phyloP scores from a whole-genome alignment of 805 yeast genomes.

The Starmerella asiatica region DNA sequence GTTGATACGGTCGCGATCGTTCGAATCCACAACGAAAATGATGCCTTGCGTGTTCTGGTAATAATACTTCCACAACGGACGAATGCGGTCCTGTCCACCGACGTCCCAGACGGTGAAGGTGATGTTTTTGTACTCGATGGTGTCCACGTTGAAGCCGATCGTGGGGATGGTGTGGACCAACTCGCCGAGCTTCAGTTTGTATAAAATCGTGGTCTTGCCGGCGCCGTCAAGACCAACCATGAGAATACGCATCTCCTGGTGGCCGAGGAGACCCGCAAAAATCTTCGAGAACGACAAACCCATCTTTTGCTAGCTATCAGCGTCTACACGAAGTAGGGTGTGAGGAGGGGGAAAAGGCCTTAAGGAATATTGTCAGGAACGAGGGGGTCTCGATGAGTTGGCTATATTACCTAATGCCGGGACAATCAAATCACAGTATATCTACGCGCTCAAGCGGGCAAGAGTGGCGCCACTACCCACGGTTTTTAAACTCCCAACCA shows the following conservation, averaged over 20 bases:
- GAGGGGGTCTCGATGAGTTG: conserved; percentile 16
- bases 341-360: conserved; percentile 8
- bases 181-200: conserved; percentile 90
- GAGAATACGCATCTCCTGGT: conserved; percentile 94
- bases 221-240: conserved; percentile 99
- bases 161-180: conserved; percentile 94
- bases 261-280: conserved; percentile 90
- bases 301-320: conserved; percentile 34
- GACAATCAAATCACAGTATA: background rate
- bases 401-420: conserved; percentile 10
- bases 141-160: conserved; percentile 93
- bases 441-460: background rate
- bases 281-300: conserved; percentile 91
- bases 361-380: conserved; percentile 1
- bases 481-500: too few species aligned
- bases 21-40: conserved; percentile 93
- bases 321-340: conserved; percentile 9
- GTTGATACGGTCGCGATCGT: conserved; percentile 93
- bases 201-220: conserved; percentile 93
- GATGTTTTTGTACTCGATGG: conserved; percentile 93
- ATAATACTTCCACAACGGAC: conserved; percentile 98
- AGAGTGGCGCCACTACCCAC: background rate
- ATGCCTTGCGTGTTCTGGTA: conserved; percentile 98
- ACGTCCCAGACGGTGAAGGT: conserved; percentile 98
- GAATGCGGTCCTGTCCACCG: conserved; percentile 98